phyloP scores from a whole-genome alignment of 495 filamentous ascomycete genomes.

The Pseudoneurospora amorphoporcata region DNA sequence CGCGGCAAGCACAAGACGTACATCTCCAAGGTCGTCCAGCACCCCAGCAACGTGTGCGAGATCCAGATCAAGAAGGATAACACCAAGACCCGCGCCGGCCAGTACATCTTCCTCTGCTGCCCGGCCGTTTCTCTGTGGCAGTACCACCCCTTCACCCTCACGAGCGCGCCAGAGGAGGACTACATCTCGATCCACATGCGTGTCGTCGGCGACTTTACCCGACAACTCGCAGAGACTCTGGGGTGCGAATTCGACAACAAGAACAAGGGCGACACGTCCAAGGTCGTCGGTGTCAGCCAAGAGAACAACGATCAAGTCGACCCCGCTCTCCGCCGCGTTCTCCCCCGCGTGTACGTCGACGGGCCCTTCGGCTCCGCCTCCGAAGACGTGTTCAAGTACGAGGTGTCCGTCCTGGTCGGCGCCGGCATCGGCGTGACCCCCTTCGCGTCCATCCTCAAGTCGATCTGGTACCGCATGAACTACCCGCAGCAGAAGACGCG shows the following conservation, averaged over 20 bases:
- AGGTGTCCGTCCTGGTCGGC: constrained; percentile 57
- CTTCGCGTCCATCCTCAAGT: constrained; percentile 71
- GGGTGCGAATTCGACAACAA: constrained; percentile 60
- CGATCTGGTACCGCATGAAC: constrained; percentile 82
- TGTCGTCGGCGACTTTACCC: constrained; percentile 61
- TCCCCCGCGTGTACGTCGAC: constrained; percentile 68
- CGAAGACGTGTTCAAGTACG: constrained; percentile 70
- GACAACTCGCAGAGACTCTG: constrained; percentile 48
- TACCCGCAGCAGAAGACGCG: constrained; percentile 64
- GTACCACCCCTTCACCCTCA: constrained; percentile 71
- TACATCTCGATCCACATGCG: constrained; percentile 74
- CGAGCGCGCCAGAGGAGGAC: constrained; percentile 70
- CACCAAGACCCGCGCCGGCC: constrained; percentile 65
- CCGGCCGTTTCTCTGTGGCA: constrained; percentile 72
- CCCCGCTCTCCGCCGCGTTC: constrained; percentile 55
- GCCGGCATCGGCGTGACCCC: constrained; percentile 67
- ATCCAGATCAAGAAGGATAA: constrained; percentile 79
- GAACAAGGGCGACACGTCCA: constrained; percentile 40
- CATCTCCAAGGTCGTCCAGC: constrained; percentile 74
- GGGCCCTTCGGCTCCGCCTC: constrained; percentile 72
- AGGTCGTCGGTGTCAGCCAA: constrained; percentile 55
- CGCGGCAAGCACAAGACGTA: constrained; percentile 65
- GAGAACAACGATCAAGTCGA: constrained; percentile 49
- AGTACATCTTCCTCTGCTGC: constrained; percentile 78
- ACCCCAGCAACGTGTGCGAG: constrained; percentile 72